Base-by-base conservation (phyloP, 345 rosid genomes). In the Lumnitzera racemosa region DNA sequence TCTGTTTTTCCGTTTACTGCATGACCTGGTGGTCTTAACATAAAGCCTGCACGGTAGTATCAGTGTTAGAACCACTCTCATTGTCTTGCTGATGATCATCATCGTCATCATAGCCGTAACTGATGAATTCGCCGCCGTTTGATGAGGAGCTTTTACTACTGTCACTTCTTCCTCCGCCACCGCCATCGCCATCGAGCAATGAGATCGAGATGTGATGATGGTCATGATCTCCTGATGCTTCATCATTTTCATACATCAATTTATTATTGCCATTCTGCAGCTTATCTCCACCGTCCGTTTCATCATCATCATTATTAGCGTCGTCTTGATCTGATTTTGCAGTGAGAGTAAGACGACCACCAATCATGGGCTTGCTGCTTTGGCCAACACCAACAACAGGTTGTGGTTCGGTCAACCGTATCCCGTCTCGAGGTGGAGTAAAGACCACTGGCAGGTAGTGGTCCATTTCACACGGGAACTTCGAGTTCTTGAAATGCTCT, bases 341-440 rank as follows among this genome's bases (percentile, higher is more conserved):
- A 31, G 57, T 53, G 13, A 27, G 31, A 27, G 31, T 5, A 1
- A 27, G 31, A 27, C 31, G 31, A 27, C 69, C 23, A 13, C 24
- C 52, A 6, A 46, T 49, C 13, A 12, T 36, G 49, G 64, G 15
- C 6, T 49, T 20, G 52, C 17, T 11, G 52, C 17, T 11, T 2
- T 53, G 72, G n/a, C 25, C 56, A 13, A 57, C 72, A 43, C 82
- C 79, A 58, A 68, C 83, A 0, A 85, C 49, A 14, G 83, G 67
- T 2, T 56, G 70, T 0, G 96, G 92, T 53, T 86, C 86, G 24
- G 86, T 66, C 59, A 78, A 61, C 24, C 63, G 71, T 65, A 59
- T 61, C 23, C 99, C 99, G 51, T 94, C 92, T 49, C 96, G 80
- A 52, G 97, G 95, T 10, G 95, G 99, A 4, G 89, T 65, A 69